Percentiles rank a stretch among this genome's conserved stretches.
Evolutionary conservation across 108 stramenopile species (phyloP).

Genomic region (Skeletonema menzelii): DNA sequence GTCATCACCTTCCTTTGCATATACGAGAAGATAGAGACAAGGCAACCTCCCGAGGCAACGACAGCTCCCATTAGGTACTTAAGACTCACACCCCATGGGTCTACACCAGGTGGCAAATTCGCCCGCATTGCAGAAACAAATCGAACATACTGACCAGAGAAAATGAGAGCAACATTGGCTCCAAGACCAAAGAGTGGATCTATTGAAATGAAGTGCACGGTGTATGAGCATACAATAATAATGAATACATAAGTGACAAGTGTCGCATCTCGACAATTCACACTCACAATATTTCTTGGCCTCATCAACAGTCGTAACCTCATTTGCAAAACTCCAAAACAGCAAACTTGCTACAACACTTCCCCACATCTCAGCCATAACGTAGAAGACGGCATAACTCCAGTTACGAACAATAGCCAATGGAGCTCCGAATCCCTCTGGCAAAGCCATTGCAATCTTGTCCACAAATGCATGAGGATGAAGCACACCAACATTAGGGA

Average conservation of each 20-base stretch:
- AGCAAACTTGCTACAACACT: constrained; percentile 93
- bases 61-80: constrained; percentile 95
- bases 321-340: constrained; percentile 99
- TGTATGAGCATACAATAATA: neutral
- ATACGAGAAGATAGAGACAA: constrained; percentile 81
- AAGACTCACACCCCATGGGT: constrained; percentile 92
- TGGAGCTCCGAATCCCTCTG: constrained; percentile 78
- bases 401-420: constrained; percentile 91
- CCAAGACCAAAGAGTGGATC: constrained; percentile 96
- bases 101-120: constrained; percentile 83
- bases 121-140: constrained; percentile 87
- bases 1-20: constrained; percentile 92
- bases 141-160: constrained; percentile 94
- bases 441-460: constrained; percentile 60
- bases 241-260: neutral
- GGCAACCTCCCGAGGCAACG: constrained; percentile 74
- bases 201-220: constrained; percentile 13
- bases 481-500: constrained; percentile 76
- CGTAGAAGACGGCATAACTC: constrained; percentile 96
- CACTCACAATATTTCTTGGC: constrained; percentile 95
- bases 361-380: constrained; percentile 99
- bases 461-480: constrained; percentile 93
- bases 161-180: constrained; percentile 96
- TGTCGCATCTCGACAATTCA: neutral
- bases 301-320: constrained; percentile 94